These are phyloP conservation scores for Mollisiaceae sp. DNA, from an alignment of 2,329 filamentous ascomycete genomes.

Conservation along the genomic window DNA sequence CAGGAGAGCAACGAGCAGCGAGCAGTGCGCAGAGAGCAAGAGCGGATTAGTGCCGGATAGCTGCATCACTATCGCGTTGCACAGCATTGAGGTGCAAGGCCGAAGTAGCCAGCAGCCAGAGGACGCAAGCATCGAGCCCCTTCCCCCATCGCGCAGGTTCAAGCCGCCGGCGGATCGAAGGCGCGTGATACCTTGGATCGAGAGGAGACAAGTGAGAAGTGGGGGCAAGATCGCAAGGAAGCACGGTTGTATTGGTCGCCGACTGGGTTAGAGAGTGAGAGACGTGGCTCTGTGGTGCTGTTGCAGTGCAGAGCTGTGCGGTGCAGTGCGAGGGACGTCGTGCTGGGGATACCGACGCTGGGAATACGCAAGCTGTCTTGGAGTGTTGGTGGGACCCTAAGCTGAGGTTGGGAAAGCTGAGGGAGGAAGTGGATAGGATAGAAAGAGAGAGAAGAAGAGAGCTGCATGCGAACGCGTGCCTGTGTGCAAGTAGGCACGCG, in stretches of 20 bases:
- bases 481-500: conserved; percentile 41
- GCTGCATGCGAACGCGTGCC: conserved; percentile 42
- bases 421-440: conserved; percentile 16
- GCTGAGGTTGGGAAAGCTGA: conserved; percentile 15
- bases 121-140: conserved; percentile 13
- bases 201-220: conserved; percentile 10
- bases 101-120: background rate
- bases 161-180: conserved; percentile 5
- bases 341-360: conserved; percentile 8
- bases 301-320: conserved; percentile 16
- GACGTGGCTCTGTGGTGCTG: conserved; percentile 27
- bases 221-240: conserved; percentile 14
- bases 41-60: conserved; percentile 35
- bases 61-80: conserved; percentile 35
- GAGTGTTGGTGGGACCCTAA: conserved; percentile 14
- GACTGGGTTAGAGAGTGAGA: conserved; percentile 16
- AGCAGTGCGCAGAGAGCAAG: conserved; percentile 16
- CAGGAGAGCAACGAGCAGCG: background rate
- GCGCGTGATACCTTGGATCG: conserved; percentile 27
- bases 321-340: conserved; percentile 11
- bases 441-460: conserved; percentile 12
- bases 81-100: conserved; percentile 29
- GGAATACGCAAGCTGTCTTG: conserved; percentile 12
- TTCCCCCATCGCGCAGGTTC: conserved; percentile 21
- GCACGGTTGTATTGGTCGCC: conserved; percentile 33